Conservation (phyloP, 2,329 filamentous ascomycete genomes). For the Phaeosphaeriaceae sp. region DNA sequence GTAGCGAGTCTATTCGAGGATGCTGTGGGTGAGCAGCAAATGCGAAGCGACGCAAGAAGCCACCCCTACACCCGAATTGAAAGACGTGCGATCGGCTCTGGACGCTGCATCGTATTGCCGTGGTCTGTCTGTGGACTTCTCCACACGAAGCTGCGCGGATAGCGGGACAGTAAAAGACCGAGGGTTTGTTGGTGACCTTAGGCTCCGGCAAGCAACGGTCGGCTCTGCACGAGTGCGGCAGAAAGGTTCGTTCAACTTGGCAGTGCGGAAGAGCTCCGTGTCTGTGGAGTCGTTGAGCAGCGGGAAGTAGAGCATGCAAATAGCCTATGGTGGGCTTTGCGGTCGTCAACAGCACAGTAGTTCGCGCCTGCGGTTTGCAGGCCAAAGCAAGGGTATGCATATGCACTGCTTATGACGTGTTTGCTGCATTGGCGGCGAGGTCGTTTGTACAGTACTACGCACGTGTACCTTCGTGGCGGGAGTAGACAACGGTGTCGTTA, state of each 20-base stretch:
- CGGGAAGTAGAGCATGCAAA: background rate
- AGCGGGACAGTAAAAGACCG: background rate
- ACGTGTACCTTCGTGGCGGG: too few relatives aligned
- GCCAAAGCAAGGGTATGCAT: background rate
- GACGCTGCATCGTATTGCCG: background rate
- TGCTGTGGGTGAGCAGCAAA: slow-evolving; percentile 3
- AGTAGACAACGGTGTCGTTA: too few relatives aligned
- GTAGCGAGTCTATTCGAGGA: background rate
- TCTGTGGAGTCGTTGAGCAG: background rate
- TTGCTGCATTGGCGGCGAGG: background rate
- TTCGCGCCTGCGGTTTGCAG: background rate
- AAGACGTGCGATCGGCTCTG: background rate
- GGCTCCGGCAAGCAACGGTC: background rate
- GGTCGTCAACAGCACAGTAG: background rate
- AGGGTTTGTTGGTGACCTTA: background rate
- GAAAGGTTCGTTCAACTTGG: background rate
- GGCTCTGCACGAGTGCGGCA: background rate
- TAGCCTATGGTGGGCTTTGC: background rate
- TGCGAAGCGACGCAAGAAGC: slow-evolving; percentile 5
- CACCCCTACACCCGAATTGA: slow-evolving; percentile 1
- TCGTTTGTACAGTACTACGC: background rate
- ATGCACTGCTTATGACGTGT: background rate
- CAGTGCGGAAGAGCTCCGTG: background rate
- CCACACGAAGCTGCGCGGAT: background rate
- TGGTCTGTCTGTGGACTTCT: background rate